Conservation (phyloP, 495 filamentous ascomycete genomes). For the Bacidia gigantensis region DNA sequence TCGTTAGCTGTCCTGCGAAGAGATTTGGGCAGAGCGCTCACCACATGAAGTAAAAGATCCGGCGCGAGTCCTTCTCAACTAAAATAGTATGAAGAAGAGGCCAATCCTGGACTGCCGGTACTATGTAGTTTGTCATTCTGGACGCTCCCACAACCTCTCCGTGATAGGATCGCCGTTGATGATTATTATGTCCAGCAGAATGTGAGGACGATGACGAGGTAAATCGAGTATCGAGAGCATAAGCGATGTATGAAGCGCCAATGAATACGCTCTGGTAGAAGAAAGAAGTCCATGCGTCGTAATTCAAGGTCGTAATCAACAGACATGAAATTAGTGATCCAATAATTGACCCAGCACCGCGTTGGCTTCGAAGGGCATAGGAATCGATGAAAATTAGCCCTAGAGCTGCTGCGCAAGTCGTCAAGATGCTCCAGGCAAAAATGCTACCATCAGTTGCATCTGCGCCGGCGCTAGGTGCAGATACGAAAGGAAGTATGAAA, state of each 20-base stretch:
- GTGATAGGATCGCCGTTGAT: conserved; percentile 24
- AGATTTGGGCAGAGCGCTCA: conserved; percentile 29
- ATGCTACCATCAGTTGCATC: neutral
- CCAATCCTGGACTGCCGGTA: conserved; percentile 50
- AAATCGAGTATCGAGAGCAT: conserved; percentile 18
- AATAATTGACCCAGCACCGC: conserved; percentile 12
- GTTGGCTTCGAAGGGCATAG: conserved; percentile 9
- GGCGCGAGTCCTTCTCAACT: conserved; percentile 79
- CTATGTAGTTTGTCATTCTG: conserved; percentile 48
- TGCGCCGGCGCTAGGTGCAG: neutral
- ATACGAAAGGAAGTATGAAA: conserved; percentile 8
- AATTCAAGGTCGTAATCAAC: neutral
- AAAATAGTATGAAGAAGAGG: conserved; percentile 75
- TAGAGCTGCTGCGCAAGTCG: conserved; percentile 9
- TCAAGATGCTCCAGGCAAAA: conserved; percentile 10
- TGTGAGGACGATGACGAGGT: conserved; percentile 13
- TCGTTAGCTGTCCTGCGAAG: conserved; percentile 9
- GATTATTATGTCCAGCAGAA: conserved; percentile 32
- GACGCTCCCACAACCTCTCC: conserved; percentile 30
- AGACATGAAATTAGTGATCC: conserved; percentile 12
- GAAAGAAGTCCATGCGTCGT: conserved; percentile 8
- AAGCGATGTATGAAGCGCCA: conserved; percentile 16
- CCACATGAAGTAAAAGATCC: conserved; percentile 96
- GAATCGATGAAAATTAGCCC: conserved; percentile 8
- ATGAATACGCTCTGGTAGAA: conserved; percentile 14